A percentile compares a stretch with the other conserved stretches of the same genome.
These are phyloP conservation scores for Penicillium paneum DNA, from an alignment of 2,329 filamentous ascomycete species.

Conservation along the genomic window DNA sequence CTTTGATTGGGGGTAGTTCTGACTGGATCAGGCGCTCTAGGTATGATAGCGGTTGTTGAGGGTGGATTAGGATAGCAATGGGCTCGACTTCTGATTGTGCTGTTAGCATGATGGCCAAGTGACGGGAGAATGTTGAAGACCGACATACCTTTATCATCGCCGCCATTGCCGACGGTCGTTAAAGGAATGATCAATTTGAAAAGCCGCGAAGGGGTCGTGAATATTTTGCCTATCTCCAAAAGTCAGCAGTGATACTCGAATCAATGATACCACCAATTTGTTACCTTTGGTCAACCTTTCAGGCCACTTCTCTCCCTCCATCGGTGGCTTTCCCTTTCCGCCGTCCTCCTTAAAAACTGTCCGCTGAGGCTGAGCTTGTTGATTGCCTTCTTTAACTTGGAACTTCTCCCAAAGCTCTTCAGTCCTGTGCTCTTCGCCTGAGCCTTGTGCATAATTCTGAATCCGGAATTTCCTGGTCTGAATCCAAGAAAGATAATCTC, in stretches of 20 bases:
- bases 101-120: constrained; percentile 3
- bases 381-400: constrained; percentile 35
- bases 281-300: constrained; percentile 61
- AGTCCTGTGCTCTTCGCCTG: constrained; percentile 31
- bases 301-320: constrained; percentile 20
- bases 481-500: neutral
- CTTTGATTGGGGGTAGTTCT: constrained; percentile 68
- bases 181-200: constrained; percentile 79
- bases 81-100: constrained; percentile 63
- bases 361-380: constrained; percentile 24
- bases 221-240: constrained; percentile 60
- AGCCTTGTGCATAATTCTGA: constrained; percentile 16
- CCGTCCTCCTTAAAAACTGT: constrained; percentile 27
- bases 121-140: neutral
- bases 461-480: constrained; percentile 16
- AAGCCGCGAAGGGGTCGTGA: constrained; percentile 75
- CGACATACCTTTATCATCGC: constrained; percentile 53
- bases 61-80: constrained; percentile 79
- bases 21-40: constrained; percentile 85
- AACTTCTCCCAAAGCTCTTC: constrained; percentile 37
- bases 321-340: constrained; percentile 16
- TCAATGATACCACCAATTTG: neutral
- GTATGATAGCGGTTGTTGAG: constrained; percentile 86
- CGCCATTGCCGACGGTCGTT: constrained; percentile 57
- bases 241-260: constrained; percentile 2